Evolutionary conservation across 208 protist genomes (phyloP).

Genomic region (Endotrypanum monterogeii): DNA sequence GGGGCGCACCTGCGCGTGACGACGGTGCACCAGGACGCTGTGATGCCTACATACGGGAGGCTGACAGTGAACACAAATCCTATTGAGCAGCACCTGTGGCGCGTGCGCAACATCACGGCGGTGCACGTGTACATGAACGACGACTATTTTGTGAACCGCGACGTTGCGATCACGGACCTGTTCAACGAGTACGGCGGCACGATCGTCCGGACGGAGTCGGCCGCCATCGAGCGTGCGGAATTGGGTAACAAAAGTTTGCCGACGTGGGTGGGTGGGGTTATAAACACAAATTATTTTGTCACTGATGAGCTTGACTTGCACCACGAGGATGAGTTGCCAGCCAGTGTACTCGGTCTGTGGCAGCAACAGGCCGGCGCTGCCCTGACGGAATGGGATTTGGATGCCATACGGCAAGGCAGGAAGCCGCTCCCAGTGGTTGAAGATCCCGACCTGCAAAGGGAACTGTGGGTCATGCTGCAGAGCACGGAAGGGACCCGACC

Average conservation of each 20-base stretch:
- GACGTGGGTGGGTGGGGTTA: slow-evolving; percentile 20
- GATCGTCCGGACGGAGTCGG: slow-evolving; percentile 48
- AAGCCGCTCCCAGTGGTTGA: slow-evolving; percentile 10
- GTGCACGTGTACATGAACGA: slow-evolving; percentile 78
- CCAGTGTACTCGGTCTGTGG: slow-evolving; percentile 13
- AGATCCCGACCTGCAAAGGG: neutral
- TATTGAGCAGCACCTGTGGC: slow-evolving; percentile 68
- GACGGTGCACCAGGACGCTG: slow-evolving; percentile 65
- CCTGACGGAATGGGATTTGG: slow-evolving; percentile 7
- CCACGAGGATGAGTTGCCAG: slow-evolving; percentile 6
- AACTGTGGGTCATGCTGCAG: slow-evolving; percentile 15
- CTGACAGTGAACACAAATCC: slow-evolving; percentile 56
- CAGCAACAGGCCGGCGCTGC: slow-evolving; percentile 7
- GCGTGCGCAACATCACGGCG: slow-evolving; percentile 47
- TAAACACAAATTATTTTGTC: slow-evolving; percentile 19
- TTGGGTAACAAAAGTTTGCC: slow-evolving; percentile 1
- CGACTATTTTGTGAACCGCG: slow-evolving; percentile 76
- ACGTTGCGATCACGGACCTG: slow-evolving; percentile 53
- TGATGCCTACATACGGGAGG: slow-evolving; percentile 60
- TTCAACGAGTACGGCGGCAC: slow-evolving; percentile 66
- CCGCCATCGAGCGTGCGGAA: neutral
- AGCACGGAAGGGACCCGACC: neutral
- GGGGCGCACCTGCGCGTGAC: slow-evolving; percentile 58
- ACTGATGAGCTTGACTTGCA: slow-evolving; percentile 24
- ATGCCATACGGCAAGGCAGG: neutral